Evolutionary conservation across 2,329 filamentous ascomycete genomes (phyloP).

Genomic region (Tetracladium maxilliforme): DNA sequence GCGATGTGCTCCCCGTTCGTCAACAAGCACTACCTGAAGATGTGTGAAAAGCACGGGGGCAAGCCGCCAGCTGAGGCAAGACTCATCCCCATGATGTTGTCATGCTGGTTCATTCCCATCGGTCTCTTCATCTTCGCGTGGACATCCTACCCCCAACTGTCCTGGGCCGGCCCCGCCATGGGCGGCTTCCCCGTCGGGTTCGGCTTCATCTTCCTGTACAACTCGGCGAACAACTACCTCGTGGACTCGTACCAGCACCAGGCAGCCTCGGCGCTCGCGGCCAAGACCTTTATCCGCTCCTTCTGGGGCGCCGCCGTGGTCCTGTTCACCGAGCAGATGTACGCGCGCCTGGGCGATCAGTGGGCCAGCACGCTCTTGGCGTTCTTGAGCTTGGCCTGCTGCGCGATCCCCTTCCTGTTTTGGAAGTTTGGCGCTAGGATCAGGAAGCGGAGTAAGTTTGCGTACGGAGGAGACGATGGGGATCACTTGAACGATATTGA

Average conservation of each 20-base stretch:
- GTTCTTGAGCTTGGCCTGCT: conserved; percentile 64
- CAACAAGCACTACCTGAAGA: conserved; percentile 65
- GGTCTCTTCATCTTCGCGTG: conserved; percentile 55
- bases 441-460: conserved; percentile 53
- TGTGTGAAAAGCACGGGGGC: conserved; percentile 46
- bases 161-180: conserved; percentile 42
- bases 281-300: conserved; percentile 66
- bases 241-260: conserved; percentile 57
- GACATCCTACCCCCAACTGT: conserved; percentile 40
- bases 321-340: conserved; percentile 75
- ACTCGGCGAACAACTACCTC: conserved; percentile 40
- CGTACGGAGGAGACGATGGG: conserved; percentile 48
- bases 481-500: too few relatives aligned
- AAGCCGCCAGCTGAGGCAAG: conserved; percentile 64
- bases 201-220: conserved; percentile 53
- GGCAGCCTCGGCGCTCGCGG: conserved; percentile 66
- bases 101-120: conserved; percentile 58
- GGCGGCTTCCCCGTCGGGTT: conserved; percentile 44
- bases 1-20: conserved; percentile 55
- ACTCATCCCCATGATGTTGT: conserved; percentile 69
- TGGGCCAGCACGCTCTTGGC: conserved; percentile 63
- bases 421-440: conserved; percentile 64
- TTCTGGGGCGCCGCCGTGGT: conserved; percentile 71
- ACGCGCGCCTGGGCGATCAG: conserved; percentile 53
- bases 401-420: conserved; percentile 71